Conservation (phyloP, 2,329 filamentous ascomycete species). For the Hypoxylon sp. region DNA sequence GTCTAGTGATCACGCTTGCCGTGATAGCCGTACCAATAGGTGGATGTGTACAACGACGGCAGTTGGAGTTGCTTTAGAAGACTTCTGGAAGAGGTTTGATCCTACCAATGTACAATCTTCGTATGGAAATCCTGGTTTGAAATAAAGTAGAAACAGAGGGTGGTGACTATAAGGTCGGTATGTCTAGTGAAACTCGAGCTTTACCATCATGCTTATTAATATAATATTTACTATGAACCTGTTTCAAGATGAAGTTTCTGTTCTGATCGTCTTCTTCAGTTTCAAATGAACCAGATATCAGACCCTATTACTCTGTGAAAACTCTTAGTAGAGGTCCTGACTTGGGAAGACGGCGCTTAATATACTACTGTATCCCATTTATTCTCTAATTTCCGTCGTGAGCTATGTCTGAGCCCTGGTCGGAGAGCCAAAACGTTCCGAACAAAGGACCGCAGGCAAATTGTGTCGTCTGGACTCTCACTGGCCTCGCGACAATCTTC, state of each 20-base stretch:
- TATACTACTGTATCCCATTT: background rate
- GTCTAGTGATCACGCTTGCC: background rate
- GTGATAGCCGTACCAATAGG: background rate
- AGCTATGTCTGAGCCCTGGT: slow-evolving; percentile 2
- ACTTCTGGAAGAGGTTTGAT: background rate
- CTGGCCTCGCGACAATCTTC: slow-evolving; percentile 18
- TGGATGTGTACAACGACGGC: background rate
- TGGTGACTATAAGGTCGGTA: background rate
- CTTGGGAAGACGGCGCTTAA: background rate
- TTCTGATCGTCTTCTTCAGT: background rate
- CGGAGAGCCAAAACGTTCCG: background rate
- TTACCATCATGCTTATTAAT: background rate
- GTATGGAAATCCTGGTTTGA: background rate
- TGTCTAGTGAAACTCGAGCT: background rate
- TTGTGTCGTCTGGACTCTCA: slow-evolving; percentile 6
- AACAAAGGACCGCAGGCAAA: slow-evolving; percentile 16
- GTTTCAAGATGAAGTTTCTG: background rate
- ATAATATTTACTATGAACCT: background rate
- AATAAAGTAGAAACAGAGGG: background rate
- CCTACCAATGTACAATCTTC: background rate
- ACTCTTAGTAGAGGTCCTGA: background rate
- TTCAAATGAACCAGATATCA: background rate
- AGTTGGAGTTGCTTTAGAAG: background rate
- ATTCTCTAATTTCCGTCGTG: background rate
- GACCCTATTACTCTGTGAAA: background rate